A percentile compares a stretch with the other conserved stretches of the same genome.
phyloP scores from a whole-genome alignment of 768 basidiomycete species.

The Myochromella boudieri region DNA sequence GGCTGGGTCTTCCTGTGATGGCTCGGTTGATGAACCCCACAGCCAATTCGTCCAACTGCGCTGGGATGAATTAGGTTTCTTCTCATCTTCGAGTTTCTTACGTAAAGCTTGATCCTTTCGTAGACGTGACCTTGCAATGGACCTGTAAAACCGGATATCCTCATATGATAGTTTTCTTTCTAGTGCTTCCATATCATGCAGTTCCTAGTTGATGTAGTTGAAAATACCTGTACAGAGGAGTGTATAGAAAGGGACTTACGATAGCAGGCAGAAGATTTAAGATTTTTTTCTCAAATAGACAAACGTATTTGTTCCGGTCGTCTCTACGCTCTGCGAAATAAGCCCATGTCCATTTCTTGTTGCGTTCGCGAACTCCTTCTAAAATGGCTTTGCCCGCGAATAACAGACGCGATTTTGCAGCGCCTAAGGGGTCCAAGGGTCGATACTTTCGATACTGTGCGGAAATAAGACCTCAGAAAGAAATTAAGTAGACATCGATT shows the following conservation, averaged over 20 bases:
- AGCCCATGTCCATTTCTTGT: constrained; percentile 87
- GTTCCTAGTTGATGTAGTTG: constrained; percentile 41
- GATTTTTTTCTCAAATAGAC: constrained; percentile 77
- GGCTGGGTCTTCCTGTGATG: constrained; percentile 49
- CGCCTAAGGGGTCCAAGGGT: constrained; percentile 58
- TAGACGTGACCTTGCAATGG: constrained; percentile 85
- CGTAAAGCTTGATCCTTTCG: constrained; percentile 80
- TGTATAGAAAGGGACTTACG: constrained; percentile 41
- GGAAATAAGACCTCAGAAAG: constrained; percentile 10
- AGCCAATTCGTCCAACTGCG: constrained; percentile 76
- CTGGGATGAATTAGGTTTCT: constrained; percentile 48
- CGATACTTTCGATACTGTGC: constrained; percentile 80
- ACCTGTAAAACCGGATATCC: constrained; percentile 96
- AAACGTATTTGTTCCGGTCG: constrained; percentile 82
- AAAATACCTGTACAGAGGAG: neutral
- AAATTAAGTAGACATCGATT: constrained; percentile 9
- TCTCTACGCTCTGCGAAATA: constrained; percentile 88
- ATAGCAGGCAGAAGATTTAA: constrained; percentile 49
- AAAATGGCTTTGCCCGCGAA: constrained; percentile 83
- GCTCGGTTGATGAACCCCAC: constrained; percentile 57
- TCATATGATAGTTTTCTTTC: constrained; percentile 89
- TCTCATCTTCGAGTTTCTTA: constrained; percentile 68
- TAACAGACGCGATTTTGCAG: constrained; percentile 64
- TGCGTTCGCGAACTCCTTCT: constrained; percentile 79
- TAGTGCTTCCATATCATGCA: constrained; percentile 53